Evolutionary conservation across 495 filamentous ascomycete genomes (phyloP), one percentile per base, ranked within the genome.

Genomic region (Lophium mytilinum): DNA sequence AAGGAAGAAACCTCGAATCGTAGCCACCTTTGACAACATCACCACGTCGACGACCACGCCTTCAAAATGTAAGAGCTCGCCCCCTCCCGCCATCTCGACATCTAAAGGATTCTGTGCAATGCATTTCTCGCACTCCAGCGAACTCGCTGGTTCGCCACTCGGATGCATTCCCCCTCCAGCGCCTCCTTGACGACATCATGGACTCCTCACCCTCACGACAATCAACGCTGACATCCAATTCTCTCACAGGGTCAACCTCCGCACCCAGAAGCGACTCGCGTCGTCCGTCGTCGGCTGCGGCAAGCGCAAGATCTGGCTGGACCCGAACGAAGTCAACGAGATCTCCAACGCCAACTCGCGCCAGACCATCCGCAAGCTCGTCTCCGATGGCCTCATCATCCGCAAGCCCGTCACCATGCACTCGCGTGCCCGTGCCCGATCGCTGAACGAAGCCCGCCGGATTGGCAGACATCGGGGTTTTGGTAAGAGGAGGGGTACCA

Each of bases 401-500:
- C 87, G 88, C 80, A 99, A 99, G 82, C 93, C 93, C 69, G 90
- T 95, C 68, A 95, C 90, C 71, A 95, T 97, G 90, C 93, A 99
- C 86, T 97, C 94, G 64, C 89, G 94, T 74, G 83, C 88, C 61
- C 87, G 94, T 67, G 92, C 93, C 71, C 88, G 93, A 67, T 88
- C 89, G 73, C 80, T 97, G 72, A 89, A 83, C 73, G 86, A 85
- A 58, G 88, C 93, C 72, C 84, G 90, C 76, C 80, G 91, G 64
- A 87, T 90, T 71, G 93, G 93, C 67, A 83, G 93, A 80, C 93
- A 99, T 82, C 85, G 92, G 67, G 93, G 93, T 72, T 92, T 95
- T 78, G 93, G 93, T 86, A 99, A 99, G 89, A 88, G 93, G 76
- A 97, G 97, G 91, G 93, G 93, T 95, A 97, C 93, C 73, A 89